Evolutionary conservation across 192 early-diverging fungal species (phyloP).

Genomic region (Gaertneriomyces semiglobifer): DNA sequence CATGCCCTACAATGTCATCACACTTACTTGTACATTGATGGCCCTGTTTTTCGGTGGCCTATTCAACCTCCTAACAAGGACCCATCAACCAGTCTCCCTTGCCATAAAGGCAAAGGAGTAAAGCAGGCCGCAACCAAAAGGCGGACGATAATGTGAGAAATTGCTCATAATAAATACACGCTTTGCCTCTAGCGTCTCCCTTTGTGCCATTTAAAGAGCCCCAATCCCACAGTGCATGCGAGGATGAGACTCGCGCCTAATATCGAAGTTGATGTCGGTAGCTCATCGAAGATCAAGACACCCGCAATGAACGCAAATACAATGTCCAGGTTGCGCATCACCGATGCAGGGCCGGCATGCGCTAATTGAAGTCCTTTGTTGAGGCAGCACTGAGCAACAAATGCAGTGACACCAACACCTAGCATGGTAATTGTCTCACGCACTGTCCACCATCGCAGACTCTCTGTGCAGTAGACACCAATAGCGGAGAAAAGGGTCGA

Average conservation of each 20-base stretch:
- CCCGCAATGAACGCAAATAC: constrained; percentile 78
- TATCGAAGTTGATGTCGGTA: constrained; percentile 52
- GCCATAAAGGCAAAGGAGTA: no score
- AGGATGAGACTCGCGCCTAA: constrained; percentile 65
- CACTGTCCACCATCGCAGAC: constrained; percentile 10
- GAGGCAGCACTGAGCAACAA: constrained; percentile 68
- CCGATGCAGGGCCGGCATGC: constrained; percentile 65
- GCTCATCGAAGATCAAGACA: constrained; percentile 64
- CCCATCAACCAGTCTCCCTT: no score
- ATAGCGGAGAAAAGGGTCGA: constrained; percentile 52
- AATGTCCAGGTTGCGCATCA: constrained; percentile 80
- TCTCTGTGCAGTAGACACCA: constrained; percentile 13
- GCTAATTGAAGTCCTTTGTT: constrained; percentile 75
- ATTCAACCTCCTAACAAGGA: constrained; percentile 67
- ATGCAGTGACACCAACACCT: constrained; percentile 57
- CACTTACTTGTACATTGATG: constrained; percentile 91
- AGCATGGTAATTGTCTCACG: constrained; percentile 50
- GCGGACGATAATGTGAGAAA: no score
- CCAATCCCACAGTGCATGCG: constrained; percentile 42
- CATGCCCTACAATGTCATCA: constrained; percentile 99
- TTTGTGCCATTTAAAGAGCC: no score
- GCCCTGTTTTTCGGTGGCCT: constrained; percentile 94
- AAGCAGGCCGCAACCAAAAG: no score
- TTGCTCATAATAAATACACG: no score
- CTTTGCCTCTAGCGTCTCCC: no score